These are phyloP conservation scores for Hanseniaspora hatyaiensis DNA, from an alignment of 805 yeast genomes.

Conservation along the genomic window DNA sequence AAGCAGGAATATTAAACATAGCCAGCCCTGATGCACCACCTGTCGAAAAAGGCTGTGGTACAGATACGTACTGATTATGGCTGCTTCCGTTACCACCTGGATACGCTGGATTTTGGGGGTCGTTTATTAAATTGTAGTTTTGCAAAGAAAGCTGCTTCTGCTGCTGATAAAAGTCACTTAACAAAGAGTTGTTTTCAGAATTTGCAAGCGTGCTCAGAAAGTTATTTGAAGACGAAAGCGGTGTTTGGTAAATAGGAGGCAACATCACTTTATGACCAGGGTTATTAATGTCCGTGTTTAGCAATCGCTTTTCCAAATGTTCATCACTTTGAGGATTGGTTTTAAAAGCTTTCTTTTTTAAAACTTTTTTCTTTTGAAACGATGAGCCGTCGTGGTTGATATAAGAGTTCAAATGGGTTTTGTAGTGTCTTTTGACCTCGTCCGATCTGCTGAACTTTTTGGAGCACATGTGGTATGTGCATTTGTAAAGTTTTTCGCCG, in stretches of 20 bases:
- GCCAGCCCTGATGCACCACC: background rate
- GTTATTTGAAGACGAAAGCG: conserved; percentile 3
- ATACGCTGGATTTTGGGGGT: background rate
- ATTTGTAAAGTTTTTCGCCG: conserved; percentile 83
- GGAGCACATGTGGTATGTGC: conserved; percentile 72
- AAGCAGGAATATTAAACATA: background rate
- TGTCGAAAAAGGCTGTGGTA: background rate
- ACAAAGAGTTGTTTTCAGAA: background rate
- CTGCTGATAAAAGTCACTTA: background rate
- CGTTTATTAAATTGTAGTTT: background rate
- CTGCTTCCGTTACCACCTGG: background rate
- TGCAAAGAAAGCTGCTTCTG: background rate
- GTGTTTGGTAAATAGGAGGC: conserved; percentile 10
- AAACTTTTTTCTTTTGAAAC: background rate
- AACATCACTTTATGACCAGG: background rate
- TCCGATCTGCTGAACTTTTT: conserved; percentile 72
- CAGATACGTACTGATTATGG: background rate
- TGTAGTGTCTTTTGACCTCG: conserved; percentile 73
- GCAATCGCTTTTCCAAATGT: background rate
- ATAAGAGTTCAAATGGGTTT: conserved; percentile 49
- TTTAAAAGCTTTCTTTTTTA: background rate
- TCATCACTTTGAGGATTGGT: background rate
- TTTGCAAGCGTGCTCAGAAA: background rate
- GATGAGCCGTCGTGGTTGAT: background rate
- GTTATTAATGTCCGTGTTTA: background rate